These are phyloP conservation scores for Nigrospora sphaerica DNA, from an alignment of 2,329 filamentous ascomycete species.

Conservation along the genomic window DNA sequence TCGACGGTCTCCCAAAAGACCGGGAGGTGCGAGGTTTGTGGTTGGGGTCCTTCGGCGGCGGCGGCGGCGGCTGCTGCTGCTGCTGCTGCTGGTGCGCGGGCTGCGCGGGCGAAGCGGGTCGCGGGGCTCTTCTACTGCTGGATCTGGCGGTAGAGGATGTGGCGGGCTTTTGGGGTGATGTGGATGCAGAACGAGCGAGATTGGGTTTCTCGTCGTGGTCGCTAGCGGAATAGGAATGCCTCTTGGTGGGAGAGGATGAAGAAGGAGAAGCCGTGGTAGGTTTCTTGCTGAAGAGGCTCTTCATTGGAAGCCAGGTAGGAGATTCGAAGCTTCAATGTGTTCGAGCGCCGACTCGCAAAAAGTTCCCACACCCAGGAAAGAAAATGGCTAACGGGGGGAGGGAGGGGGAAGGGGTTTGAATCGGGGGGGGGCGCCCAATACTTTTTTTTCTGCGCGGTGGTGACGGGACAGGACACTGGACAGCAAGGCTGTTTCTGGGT, in stretches of 20 bases:
- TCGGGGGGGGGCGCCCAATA: too few relatives aligned
- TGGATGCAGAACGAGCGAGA: background rate
- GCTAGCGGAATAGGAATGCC: constrained; percentile 19
- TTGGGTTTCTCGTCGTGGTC: constrained; percentile 18
- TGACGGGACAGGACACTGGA: too few relatives aligned
- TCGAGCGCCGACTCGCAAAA: background rate
- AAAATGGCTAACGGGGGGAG: too few relatives aligned
- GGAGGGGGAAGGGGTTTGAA: too few relatives aligned
- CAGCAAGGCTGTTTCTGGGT: too few relatives aligned
- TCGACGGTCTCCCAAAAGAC: constrained; percentile 39
- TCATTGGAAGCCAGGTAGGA: constrained; percentile 17
- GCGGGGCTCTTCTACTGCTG: constrained; percentile 6
- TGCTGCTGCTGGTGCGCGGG: constrained; percentile 12
- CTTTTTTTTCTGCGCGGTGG: too few relatives aligned
- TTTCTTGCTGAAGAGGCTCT: constrained; percentile 27
- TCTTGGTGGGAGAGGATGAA: constrained; percentile 15
- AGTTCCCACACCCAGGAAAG: background rate
- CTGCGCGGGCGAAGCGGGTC: constrained; percentile 20
- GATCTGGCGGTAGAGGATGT: constrained; percentile 11
- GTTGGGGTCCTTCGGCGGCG: background rate
- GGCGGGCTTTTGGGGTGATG: constrained; percentile 14
- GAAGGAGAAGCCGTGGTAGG: background rate
- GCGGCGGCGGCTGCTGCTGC: background rate
- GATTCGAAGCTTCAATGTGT: constrained; percentile 1
- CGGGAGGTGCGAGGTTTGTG: constrained; percentile 30